Conservation (phyloP, 768 basidiomycete genomes). For the Collybia nuda region DNA sequence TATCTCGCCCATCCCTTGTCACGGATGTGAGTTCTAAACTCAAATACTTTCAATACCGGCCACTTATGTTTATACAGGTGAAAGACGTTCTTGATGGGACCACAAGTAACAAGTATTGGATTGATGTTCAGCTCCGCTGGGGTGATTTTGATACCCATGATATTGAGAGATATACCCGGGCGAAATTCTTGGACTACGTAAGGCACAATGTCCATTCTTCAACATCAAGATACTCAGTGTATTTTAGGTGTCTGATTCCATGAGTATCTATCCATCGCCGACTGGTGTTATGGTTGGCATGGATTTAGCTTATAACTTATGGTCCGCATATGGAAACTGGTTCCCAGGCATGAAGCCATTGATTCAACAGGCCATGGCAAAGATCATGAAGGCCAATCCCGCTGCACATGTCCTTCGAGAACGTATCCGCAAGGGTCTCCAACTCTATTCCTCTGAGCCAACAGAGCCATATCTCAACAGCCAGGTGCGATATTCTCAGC, state of each 20-base stretch:
- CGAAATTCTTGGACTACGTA: slow-evolving; percentile 98
- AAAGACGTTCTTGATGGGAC: slow-evolving; percentile 98
- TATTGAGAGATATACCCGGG: slow-evolving; percentile 97
- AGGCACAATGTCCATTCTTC: slow-evolving; percentile 20
- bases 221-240: background rate
- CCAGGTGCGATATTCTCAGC: slow-evolving; percentile 45
- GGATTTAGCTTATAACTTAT: slow-evolving; percentile 97
- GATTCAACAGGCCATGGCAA: slow-evolving; percentile 98
- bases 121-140: slow-evolving; percentile 94
- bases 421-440: slow-evolving; percentile 97
- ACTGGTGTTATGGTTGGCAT: slow-evolving; percentile 99
- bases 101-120: slow-evolving; percentile 98
- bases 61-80: slow-evolving; percentile 41
- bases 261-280: slow-evolving; percentile 99
- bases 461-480: slow-evolving; percentile 99
- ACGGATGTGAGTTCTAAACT: slow-evolving; percentile 67
- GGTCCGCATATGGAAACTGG: slow-evolving; percentile 99
- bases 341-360: slow-evolving; percentile 99
- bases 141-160: slow-evolving; percentile 99
- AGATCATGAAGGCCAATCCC: slow-evolving; percentile 99
- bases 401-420: slow-evolving; percentile 96
- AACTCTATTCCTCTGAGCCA: slow-evolving; percentile 97
- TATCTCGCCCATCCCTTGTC: slow-evolving; percentile 91
- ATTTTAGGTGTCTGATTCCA: slow-evolving; percentile 83
- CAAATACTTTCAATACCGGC: background rate